These are phyloP conservation scores for Vitis vinifera DNA, from an alignment of 164 flowering plant species.

Conservation along the genomic window ASM3070453v1 NC_081822.1:30652001-30652500, in stretches of 20 bases:
- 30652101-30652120: too few relatives aligned
- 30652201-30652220: slow-evolving; percentile 88
- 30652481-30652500: neutral
- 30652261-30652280: neutral
- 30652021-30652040: too few relatives aligned
- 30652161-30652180: slow-evolving; percentile 4
- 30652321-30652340: neutral
- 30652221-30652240: slow-evolving; percentile 78
- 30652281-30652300: neutral
- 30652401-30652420: too few relatives aligned
- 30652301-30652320: neutral
- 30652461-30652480: neutral
- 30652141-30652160: neutral
- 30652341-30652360: too few relatives aligned
- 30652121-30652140: neutral
- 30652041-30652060: too few relatives aligned
- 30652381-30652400: too few relatives aligned
- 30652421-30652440: too few relatives aligned
- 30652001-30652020: too few relatives aligned
- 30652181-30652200: slow-evolving; percentile 41
- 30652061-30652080: too few relatives aligned
- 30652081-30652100: too few relatives aligned
- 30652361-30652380: too few relatives aligned
- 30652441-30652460: too few relatives aligned
- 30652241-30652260: slow-evolving; percentile 56